Evolutionary conservation across 1,139 yeast species (phyloP), one percentile per base, ranked within the genome.

Genomic region (Geotrichum klebahnii): DNA sequence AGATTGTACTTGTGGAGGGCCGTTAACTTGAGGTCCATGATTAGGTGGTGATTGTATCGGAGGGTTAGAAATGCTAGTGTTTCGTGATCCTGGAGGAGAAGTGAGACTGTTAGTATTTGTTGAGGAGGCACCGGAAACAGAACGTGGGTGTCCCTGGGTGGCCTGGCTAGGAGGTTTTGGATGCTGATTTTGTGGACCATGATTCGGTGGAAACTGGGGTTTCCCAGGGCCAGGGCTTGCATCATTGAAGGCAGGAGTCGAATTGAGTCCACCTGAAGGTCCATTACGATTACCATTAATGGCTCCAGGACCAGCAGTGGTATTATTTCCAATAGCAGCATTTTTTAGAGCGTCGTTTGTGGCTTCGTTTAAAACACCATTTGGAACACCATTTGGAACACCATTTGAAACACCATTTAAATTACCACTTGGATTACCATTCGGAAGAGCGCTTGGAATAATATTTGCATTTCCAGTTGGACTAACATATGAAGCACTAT

Each of bases 161-260:
- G 35, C 35, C 35, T 5, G 35, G 10, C 35, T 32, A 32, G 35
- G 35, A 5, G 17, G 17, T 19, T 32, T 14, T 32, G 17, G 17
- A n/a, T 32, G 35, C 17, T 32, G 35, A 10, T 32, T 32, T 19
- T 5, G n/a, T 14, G 5, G n/a, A 32, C 17, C 12, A 17, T 32
- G 35, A 17, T 10, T 32, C 10, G 17, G 17, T 9, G n/a, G 35
- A 17, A 32, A 14, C 77, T 70, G 1, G 95, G 92, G 64, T 89
- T 92, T 61, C 85, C 92, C 52, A 92, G 71, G 12, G 16, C 35
- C 35, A 32, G 35, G 35, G 35, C 35, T 10, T n/a, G 12, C 5
- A 10, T 19, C 35, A 14, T 5, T 32, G 16, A 14, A 14, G 10
- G n/a, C 17, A n/a, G 35, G 12, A 32, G 10, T 19, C n/a, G n/a